A percentile compares a stretch with the other conserved stretches of the same genome.
These are phyloP conservation scores for Triticum monococcum DNA, from an alignment of 176 grass and related monocot genomes.

Conservation along the genomic window DNA sequence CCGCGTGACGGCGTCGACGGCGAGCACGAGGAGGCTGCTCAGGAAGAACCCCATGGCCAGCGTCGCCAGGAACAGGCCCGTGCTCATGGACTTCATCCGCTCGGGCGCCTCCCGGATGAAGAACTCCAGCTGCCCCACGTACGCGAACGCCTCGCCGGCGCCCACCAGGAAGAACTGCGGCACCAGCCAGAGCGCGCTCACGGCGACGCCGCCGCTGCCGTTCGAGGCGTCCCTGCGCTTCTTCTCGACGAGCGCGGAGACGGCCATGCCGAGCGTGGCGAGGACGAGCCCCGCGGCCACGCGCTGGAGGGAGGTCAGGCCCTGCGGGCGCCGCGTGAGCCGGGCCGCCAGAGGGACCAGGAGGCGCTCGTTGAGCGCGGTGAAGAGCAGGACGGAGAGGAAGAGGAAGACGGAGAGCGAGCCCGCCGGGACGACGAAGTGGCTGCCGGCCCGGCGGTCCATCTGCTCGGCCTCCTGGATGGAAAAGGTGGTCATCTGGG, in stretches of 20 bases:
- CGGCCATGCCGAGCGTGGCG: constrained; percentile 50
- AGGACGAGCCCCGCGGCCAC: constrained; percentile 47
- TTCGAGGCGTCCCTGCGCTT: not conserved
- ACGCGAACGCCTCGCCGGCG: constrained; percentile 71
- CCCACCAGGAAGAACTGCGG: constrained; percentile 66
- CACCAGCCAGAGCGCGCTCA: constrained; percentile 61
- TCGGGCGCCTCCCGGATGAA: constrained; percentile 62
- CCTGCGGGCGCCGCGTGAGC: constrained; percentile 39
- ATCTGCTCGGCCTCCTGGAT: constrained; percentile 57
- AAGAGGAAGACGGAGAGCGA: constrained; percentile 63
- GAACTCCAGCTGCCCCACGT: constrained; percentile 75
- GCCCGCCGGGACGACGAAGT: constrained; percentile 43
- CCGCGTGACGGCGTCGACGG: constrained; percentile 31
- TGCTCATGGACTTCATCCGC: constrained; percentile 77
- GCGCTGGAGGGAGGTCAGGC: constrained; percentile 54
- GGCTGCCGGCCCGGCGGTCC: constrained; percentile 36
- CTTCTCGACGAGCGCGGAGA: constrained; percentile 45
- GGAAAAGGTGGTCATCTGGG: constrained; percentile 68
- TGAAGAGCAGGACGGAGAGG: constrained; percentile 68
- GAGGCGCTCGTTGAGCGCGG: constrained; percentile 59
- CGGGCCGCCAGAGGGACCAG: constrained; percentile 49
- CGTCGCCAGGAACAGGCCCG: constrained; percentile 54
- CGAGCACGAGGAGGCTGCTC: constrained; percentile 48
- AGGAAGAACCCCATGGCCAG: constrained; percentile 65
- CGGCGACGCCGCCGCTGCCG: not conserved